Base-by-base conservation (phyloP, 2,329 filamentous ascomycete genomes). In the Aurifilum marmelostoma region DNA sequence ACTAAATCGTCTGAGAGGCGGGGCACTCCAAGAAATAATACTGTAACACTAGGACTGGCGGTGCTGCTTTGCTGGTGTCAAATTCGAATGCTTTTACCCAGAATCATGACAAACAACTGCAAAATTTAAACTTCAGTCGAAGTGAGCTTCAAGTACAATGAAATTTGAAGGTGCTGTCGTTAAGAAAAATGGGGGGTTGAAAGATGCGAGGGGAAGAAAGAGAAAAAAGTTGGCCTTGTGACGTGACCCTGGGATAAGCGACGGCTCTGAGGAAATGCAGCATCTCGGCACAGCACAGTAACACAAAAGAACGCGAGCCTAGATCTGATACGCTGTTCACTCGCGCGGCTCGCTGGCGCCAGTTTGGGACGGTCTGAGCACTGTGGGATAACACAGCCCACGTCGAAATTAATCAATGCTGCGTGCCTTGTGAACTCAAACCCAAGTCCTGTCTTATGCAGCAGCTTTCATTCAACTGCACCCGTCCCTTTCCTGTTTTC, bases 341-440 rank as follows among this genome's bases (percentile, higher is more conserved):
- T 29, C 24, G 52, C 52, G 29, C 32, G 56, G 56, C 56, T 59
- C 29, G 32, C 16, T 59, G 56, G 16, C 29, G 56, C 56, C 56
- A 24, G 21, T 21, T 29, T 29, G 14, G 52, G 24, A 21, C 16
- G 56, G 56, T 14, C 56, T 59, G 32, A 37, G 56, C 56, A 21
- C 56, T 21, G 21, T 24, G 56, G 32, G 56, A 59, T 59, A 59
- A 8, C 56, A 59, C 56, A n/a, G 43, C 56, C 56, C 29, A 59
- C 32, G 32, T 29, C 56, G 56, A 37, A n/a, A 59, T 59, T n/a
- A n/a, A 37, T 37, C 12, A n/a, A 37, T 37, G 29, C 16, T 59
- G 32, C 56, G 16, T 37, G 56, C 32, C 56, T 59, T 21, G 11
- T 9, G 32, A 59, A 37, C 56, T n/a, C 56, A 9, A 59, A 32